These are phyloP conservation scores for Psidium friedrichsthalianum DNA, from an alignment of 345 rosid species.

Conservation along the genomic window DNA sequence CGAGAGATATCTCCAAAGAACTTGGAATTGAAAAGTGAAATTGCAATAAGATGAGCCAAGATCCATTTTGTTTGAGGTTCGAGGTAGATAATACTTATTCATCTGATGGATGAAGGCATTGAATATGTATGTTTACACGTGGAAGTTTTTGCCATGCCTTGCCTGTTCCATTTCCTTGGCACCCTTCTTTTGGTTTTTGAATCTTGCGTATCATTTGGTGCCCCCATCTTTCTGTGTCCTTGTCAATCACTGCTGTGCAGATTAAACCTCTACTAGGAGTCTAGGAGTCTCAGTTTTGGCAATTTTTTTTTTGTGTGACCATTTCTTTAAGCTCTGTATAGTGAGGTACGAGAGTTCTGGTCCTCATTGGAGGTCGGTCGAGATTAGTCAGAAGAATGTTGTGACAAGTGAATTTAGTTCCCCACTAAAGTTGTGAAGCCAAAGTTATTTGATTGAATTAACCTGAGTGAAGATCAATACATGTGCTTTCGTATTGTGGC, in stretches of 20 bases:
- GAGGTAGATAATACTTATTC: background rate
- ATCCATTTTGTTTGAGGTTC: background rate
- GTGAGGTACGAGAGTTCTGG: background rate
- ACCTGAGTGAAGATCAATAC: background rate
- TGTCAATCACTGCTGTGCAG: background rate
- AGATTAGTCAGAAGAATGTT: background rate
- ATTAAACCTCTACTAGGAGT: background rate
- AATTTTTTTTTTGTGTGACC: background rate
- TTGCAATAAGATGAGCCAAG: background rate
- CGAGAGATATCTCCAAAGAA: slow-evolving; percentile 84
- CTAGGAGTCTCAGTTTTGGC: background rate
- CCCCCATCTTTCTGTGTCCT: background rate
- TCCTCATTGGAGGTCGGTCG: background rate
- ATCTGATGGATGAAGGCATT: background rate
- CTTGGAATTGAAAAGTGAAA: slow-evolving; percentile 74
- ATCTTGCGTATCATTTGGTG: background rate
- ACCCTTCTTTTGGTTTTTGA: background rate
- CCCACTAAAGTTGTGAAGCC: background rate
- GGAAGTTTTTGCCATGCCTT: background rate
- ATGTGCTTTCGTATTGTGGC: background rate
- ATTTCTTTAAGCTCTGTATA: background rate
- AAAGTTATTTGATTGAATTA: background rate
- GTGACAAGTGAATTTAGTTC: background rate
- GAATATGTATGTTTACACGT: background rate
- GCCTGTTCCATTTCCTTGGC: background rate